These are phyloP conservation scores for Climacium dendroides DNA, from an alignment of 225 moss, liverwort and hornwort species.

Conservation along the genomic window DNA sequence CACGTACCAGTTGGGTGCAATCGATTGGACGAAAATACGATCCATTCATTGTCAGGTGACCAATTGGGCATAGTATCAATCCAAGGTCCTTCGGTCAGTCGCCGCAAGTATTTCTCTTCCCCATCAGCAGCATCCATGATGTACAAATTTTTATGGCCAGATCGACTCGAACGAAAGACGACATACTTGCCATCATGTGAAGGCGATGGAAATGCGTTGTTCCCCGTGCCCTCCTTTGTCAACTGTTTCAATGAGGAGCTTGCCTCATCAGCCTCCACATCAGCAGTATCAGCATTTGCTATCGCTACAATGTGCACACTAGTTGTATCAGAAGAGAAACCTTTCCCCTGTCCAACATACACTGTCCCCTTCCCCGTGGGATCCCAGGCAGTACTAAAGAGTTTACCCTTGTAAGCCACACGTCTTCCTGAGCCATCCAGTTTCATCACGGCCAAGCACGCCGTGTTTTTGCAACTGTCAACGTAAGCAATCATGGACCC, in stretches of 20 bases:
- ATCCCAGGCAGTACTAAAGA: constrained; percentile 68
- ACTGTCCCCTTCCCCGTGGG: constrained; percentile 31
- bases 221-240: constrained; percentile 45
- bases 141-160: constrained; percentile 72
- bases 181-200: constrained; percentile 80
- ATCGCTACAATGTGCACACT: constrained; percentile 43
- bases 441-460: constrained; percentile 43
- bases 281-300: constrained; percentile 29
- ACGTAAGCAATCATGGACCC: constrained; percentile 42
- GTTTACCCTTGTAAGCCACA: constrained; percentile 17
- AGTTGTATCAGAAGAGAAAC: constrained; percentile 8
- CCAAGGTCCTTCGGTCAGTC: constrained; percentile 67
- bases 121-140: constrained; percentile 78
- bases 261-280: constrained; percentile 16
- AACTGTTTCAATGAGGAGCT: constrained; percentile 14
- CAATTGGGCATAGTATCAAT: constrained; percentile 71
- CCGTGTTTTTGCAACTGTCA: background rate
- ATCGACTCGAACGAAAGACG: constrained; percentile 71
- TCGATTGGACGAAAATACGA: constrained; percentile 60
- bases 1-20: constrained; percentile 24
- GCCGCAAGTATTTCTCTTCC: constrained; percentile 51
- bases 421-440: constrained; percentile 41
- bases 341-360: constrained; percentile 25
- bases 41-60: constrained; percentile 84
- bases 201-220: constrained; percentile 71